Evolutionary conservation across 164 flowering plant species (phyloP).

Genomic region (Nelumbo lutea): DNA sequence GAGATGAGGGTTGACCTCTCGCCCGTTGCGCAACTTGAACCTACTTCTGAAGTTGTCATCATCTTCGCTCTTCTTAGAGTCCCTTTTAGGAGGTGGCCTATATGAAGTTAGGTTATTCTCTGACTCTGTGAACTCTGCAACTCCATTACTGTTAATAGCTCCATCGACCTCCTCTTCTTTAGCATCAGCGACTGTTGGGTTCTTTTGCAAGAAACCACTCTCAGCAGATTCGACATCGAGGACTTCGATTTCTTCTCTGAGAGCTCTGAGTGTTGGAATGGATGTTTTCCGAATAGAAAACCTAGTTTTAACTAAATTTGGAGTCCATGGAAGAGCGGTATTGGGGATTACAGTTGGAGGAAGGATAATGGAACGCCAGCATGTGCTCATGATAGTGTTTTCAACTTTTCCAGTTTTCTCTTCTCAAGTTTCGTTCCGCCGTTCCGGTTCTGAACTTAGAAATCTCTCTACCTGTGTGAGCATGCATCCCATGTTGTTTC

Average conservation of each 20-base stretch:
- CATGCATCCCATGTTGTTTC: no score
- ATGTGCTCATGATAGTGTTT: not conserved
- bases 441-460: no score
- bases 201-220: not conserved
- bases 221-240: not conserved
- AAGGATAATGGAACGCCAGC: conserved; percentile 9
- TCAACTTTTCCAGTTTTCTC: not conserved
- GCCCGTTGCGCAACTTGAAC: conserved; percentile 59
- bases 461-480: no score
- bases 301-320: not conserved
- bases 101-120: conserved; percentile 9
- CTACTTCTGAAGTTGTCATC: conserved; percentile 36
- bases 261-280: conserved; percentile 5
- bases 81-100: conserved; percentile 4
- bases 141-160: conserved; percentile 15
- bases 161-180: conserved; percentile 13
- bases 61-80: conserved; percentile 25
- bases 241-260: conserved; percentile 17
- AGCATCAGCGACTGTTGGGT: not conserved
- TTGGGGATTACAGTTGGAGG: not conserved
- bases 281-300: not conserved
- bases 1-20: conserved; percentile 34
- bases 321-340: conserved; percentile 3
- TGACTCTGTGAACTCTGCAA: conserved; percentile 11
- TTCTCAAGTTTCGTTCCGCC: not conserved